Percentiles rank a stretch among this genome's conserved stretches.
phyloP scores from a whole-genome alignment of 352 stramenopile genomes.

The Aphanomyces cochlioides region DNA sequence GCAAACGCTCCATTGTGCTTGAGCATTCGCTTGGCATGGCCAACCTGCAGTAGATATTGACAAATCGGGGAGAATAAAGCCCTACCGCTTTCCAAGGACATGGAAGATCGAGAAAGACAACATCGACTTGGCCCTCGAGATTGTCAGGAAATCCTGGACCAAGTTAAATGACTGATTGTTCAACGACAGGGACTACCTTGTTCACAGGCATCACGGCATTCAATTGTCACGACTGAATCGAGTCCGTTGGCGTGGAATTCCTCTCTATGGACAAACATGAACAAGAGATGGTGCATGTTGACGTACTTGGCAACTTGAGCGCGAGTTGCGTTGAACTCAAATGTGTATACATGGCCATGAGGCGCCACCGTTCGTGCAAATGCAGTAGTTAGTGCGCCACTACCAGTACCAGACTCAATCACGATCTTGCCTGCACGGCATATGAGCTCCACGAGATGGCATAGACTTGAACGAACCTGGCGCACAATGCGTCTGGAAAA shows the following conservation, averaged over 20 bases:
- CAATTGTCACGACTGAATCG: constrained; percentile 87
- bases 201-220: constrained; percentile 94
- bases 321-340: constrained; percentile 97
- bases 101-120: constrained; percentile 97
- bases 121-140: constrained; percentile 80
- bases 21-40: constrained; percentile 89
- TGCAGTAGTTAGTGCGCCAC: constrained; percentile 90
- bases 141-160: constrained; percentile 50
- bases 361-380: constrained; percentile 89
- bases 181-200: constrained; percentile 43
- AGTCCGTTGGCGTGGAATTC: constrained; percentile 94
- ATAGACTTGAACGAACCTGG: constrained; percentile 74
- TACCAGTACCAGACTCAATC: constrained; percentile 90
- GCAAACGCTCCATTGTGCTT: constrained; percentile 91
- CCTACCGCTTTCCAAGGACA: constrained; percentile 94
- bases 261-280: constrained; percentile 36
- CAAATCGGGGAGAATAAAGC: neutral
- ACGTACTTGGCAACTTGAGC: constrained; percentile 74
- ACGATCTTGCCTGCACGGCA: constrained; percentile 47
- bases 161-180: neutral
- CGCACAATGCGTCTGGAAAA: constrained; percentile 88
- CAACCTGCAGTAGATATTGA: constrained; percentile 3
- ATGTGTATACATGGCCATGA: constrained; percentile 93
- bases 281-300: neutral
- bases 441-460: constrained; percentile 35